Evolutionary conservation across 495 filamentous ascomycete genomes (phyloP).

Genomic region (Neurospora pannonica): DNA sequence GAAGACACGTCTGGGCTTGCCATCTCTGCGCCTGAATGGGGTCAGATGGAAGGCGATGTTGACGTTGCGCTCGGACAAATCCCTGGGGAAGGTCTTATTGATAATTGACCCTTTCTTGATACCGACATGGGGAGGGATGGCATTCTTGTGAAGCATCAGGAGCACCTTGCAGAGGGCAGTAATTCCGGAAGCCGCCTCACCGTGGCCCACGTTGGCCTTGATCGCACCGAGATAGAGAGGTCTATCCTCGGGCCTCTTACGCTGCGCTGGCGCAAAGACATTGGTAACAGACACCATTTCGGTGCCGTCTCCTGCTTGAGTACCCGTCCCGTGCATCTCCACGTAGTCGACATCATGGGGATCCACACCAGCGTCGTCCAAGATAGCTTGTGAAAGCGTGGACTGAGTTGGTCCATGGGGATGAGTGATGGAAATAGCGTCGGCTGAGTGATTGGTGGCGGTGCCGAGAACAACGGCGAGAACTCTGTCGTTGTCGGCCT

Average conservation of each 20-base stretch:
- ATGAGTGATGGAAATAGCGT: slow-evolving; percentile 73
- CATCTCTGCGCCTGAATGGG: slow-evolving; percentile 54
- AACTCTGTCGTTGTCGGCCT: slow-evolving; percentile 65
- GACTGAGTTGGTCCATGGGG: slow-evolving; percentile 69
- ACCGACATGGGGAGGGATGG: slow-evolving; percentile 79
- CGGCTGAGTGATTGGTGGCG: slow-evolving; percentile 66
- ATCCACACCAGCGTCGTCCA: slow-evolving; percentile 60
- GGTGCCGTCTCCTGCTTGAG: slow-evolving; percentile 69
- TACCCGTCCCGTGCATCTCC: slow-evolving; percentile 87
- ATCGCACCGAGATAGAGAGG: slow-evolving; percentile 74
- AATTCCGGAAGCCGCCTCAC: slow-evolving; percentile 79
- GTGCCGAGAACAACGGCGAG: slow-evolving; percentile 57
- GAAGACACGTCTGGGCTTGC: slow-evolving; percentile 49
- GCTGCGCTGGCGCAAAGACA: slow-evolving; percentile 66
- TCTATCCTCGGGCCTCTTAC: slow-evolving; percentile 54
- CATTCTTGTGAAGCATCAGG: slow-evolving; percentile 76
- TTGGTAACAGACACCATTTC: slow-evolving; percentile 74
- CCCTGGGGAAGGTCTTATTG: slow-evolving; percentile 71
- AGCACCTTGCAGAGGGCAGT: slow-evolving; percentile 76
- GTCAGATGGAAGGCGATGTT: slow-evolving; percentile 52
- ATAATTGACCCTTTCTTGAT: slow-evolving; percentile 64
- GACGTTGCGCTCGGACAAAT: slow-evolving; percentile 65
- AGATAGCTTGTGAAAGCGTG: slow-evolving; percentile 55
- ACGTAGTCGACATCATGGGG: slow-evolving; percentile 71
- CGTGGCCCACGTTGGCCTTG: slow-evolving; percentile 87